Evolutionary conservation across 495 filamentous ascomycete genomes (phyloP), one percentile per base, ranked within the genome.

Genomic region (Patellaria atrata): DNA sequence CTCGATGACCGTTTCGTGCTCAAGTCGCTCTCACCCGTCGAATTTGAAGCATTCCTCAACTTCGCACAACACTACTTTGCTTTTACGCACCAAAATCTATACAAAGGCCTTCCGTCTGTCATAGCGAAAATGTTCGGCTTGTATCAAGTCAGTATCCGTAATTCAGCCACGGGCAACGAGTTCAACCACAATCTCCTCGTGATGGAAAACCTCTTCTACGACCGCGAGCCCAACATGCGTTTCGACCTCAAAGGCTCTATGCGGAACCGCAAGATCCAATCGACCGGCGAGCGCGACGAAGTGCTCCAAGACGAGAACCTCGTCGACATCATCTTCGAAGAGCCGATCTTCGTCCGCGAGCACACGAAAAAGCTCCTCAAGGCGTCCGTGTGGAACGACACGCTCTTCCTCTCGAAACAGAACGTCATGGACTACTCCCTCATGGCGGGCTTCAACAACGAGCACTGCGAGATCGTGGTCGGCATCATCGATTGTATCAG

Each of bases 91-190:
- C 78, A 96, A 52, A 84, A 82, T 1, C 68, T 99, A 16, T 99
- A 96, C 59, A 85, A 94, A 45, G 89, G 94, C 16, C 65, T 99
- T 4, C 89, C 89, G 2, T 89, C 85, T 7, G 91, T 92, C 11
- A 96, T 99, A 47, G 89, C 89, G 8, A 99, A 99, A 61, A 96
- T 99, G 91, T 72, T 96, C 29, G 89, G 89, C 2, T 94, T 99
- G 59, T 99, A 92, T 56, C 87, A 96, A 46, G 77, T 99, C 40
- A 74, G 79, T 44, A 94, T 99, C 60, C 92, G 89, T 58, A 96
- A 96, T 48, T 81, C 87, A 0, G 67, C 73, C 4, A 94, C 87
- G 0, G 84, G 84, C 38, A 77, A 77, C 1, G 89, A 99, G 52
- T 89, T 94, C 58, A 91, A 92, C 51, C 89, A 84, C 60, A 91